Conservation (phyloP, 1,139 yeast species). For the Geotrichum aggregatum region DNA sequence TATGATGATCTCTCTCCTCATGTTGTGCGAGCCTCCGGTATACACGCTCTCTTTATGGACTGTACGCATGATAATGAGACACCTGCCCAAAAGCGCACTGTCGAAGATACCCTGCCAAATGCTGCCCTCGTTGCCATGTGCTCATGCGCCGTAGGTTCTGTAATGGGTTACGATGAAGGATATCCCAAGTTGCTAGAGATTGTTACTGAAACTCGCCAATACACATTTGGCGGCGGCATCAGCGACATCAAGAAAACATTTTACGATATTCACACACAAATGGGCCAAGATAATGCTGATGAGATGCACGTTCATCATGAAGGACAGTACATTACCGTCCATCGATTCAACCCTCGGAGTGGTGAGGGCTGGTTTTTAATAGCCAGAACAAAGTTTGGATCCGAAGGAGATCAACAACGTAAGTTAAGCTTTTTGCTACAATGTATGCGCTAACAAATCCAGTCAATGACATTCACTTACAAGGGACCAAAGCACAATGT, state of each 20-base stretch:
- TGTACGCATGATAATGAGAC: slow-evolving; percentile 95
- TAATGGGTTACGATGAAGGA: slow-evolving; percentile 89
- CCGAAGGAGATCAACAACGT: slow-evolving; percentile 36
- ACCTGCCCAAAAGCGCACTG: slow-evolving; percentile 83
- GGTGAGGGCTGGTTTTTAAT: slow-evolving; percentile 88
- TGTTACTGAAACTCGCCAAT: slow-evolving; percentile 70
- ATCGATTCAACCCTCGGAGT: slow-evolving; percentile 73
- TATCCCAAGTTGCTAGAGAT: slow-evolving; percentile 77
- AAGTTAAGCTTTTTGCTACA: slow-evolving; percentile 20
- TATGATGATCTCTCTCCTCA: slow-evolving; percentile 30
- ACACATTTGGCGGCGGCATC: slow-evolving; percentile 66
- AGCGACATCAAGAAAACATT: slow-evolving; percentile 62
- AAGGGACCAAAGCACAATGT: slow-evolving; percentile 61
- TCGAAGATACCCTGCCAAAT: slow-evolving; percentile 92
- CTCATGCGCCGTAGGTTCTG: slow-evolving; percentile 91
- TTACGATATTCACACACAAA: slow-evolving; percentile 57
- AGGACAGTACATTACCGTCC: slow-evolving; percentile 87
- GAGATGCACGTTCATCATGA: slow-evolving; percentile 95
- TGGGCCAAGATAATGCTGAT: slow-evolving; percentile 65
- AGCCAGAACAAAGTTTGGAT: slow-evolving; percentile 74
- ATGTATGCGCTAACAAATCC: slow-evolving; percentile 44
- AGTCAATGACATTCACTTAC: slow-evolving; percentile 57
- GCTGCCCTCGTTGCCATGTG: slow-evolving; percentile 94
- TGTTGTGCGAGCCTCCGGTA: slow-evolving; percentile 60
- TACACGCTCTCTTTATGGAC: slow-evolving; percentile 95